Evolutionary conservation across 768 basidiomycete genomes (phyloP).

Genomic region (Leccinum aurantiacum): DNA sequence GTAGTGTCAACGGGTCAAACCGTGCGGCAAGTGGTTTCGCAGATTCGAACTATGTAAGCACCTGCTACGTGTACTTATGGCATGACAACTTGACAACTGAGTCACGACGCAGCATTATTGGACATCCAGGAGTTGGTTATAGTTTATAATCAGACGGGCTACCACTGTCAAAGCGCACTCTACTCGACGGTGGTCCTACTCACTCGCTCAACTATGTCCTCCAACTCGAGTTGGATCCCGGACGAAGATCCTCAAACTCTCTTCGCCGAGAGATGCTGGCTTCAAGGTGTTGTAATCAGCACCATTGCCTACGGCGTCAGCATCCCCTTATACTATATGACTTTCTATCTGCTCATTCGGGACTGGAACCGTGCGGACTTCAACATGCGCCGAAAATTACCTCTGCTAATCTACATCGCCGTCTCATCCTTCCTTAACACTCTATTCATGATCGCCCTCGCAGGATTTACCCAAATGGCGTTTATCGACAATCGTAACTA

Average conservation of each 20-base stretch:
- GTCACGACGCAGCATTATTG: neutral
- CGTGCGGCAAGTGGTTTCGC: neutral
- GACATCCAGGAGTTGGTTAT: neutral
- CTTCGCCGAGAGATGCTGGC: neutral
- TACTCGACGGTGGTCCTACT: neutral
- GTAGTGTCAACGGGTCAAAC: neutral
- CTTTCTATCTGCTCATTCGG: neutral
- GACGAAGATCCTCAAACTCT: neutral
- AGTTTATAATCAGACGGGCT: neutral
- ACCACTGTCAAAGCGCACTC: neutral
- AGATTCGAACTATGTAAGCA: neutral
- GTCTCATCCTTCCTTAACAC: neutral
- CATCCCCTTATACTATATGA: neutral
- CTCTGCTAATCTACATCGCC: neutral
- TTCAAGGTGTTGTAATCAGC: neutral
- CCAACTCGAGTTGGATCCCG: neutral
- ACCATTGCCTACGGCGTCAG: neutral
- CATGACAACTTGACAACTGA: neutral
- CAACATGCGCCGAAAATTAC: neutral
- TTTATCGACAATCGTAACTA: neutral
- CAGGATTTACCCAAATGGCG: neutral
- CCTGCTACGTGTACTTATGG: neutral
- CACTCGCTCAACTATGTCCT: neutral
- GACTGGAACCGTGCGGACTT: neutral
- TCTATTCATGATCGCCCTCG: neutral